Evolutionary conservation across 352 stramenopile species (phyloP).

Genomic region (Globisporangium nodosum): DNA sequence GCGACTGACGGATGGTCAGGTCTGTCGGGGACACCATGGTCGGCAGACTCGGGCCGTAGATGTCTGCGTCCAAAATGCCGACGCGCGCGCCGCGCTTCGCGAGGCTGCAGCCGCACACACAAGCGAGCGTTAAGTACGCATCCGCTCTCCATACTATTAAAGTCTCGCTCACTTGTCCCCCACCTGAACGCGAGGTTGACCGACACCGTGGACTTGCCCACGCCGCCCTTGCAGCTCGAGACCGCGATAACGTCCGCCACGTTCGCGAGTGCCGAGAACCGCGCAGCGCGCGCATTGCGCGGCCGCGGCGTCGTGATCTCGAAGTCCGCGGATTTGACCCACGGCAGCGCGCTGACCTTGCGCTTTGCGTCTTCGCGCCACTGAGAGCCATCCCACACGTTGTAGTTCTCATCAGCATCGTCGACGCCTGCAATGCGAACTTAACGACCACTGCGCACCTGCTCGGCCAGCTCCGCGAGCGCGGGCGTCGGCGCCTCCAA

Average conservation of each 20-base stretch:
- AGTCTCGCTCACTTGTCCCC: not conserved
- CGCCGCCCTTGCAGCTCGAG: conserved; percentile 95
- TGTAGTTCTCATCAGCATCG: not conserved
- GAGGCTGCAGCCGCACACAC: conserved; percentile 34
- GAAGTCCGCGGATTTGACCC: conserved; percentile 68
- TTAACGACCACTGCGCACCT: conserved; percentile 23
- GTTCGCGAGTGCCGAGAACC: conserved; percentile 75
- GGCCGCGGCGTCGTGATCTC: conserved; percentile 55
- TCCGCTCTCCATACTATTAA: too few relatives aligned
- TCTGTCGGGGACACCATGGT: conserved; percentile 91
- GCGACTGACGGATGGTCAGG: conserved; percentile 61
- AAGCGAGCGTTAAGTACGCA: not conserved
- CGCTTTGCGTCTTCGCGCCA: conserved; percentile 57
- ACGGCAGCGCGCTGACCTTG: conserved; percentile 54
- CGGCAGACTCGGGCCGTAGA: conserved; percentile 98
- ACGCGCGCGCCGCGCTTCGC: conserved; percentile 89
- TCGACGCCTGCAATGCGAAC: not conserved
- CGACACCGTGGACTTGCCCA: conserved; percentile 98
- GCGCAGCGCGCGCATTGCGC: conserved; percentile 56
- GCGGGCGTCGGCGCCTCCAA: conserved; percentile 65
- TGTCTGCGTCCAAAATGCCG: conserved; percentile 98
- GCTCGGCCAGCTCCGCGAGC: conserved; percentile 59
- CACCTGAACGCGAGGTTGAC: conserved; percentile 97
- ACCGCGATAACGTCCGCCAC: conserved; percentile 88
- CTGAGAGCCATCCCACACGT: conserved; percentile 18